These are phyloP conservation scores for Hypoxylon sp. DNA, from an alignment of 2,329 filamentous ascomycete species.

Conservation along the genomic window DNA sequence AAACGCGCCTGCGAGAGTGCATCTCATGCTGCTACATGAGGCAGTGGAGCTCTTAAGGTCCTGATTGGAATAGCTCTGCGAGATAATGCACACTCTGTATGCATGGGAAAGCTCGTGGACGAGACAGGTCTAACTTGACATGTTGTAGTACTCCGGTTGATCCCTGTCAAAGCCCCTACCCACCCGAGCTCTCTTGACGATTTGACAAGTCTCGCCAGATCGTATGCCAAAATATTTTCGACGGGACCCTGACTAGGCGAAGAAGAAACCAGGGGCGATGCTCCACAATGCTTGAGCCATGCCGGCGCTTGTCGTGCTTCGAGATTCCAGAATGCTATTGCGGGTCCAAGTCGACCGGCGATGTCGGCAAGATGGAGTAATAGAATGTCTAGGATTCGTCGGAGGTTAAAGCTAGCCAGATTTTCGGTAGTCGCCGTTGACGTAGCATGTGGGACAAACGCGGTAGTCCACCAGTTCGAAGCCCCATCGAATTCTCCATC, in stretches of 20 bases:
- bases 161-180: constrained; percentile 7
- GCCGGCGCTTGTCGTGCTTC: constrained; percentile 25
- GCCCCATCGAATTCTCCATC: constrained; percentile 8
- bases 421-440: constrained; percentile 30
- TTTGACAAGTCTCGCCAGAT: constrained; percentile 20
- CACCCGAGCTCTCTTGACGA: constrained; percentile 30
- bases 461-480: constrained; percentile 18
- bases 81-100: constrained; percentile 38
- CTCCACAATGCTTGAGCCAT: constrained; percentile 25
- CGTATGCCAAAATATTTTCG: constrained; percentile 20
- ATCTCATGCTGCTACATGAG: constrained; percentile 13
- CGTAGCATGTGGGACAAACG: constrained; percentile 33
- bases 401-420: constrained; percentile 6
- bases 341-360: constrained; percentile 36
- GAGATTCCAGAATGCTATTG: constrained; percentile 36
- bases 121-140: constrained; percentile 4
- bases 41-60: constrained; percentile 12
- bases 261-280: constrained; percentile 17
- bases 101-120: constrained; percentile 8
- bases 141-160: constrained; percentile 1
- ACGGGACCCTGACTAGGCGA: constrained; percentile 23
- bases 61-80: constrained; percentile 27
- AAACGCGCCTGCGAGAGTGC: constrained; percentile 13
- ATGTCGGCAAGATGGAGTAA: constrained; percentile 44
- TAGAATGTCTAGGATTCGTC: constrained; percentile 36